These are phyloP conservation scores for Echinosophora koreensis DNA, from an alignment of 306 rosid genomes.

Conservation along the genomic window DNA sequence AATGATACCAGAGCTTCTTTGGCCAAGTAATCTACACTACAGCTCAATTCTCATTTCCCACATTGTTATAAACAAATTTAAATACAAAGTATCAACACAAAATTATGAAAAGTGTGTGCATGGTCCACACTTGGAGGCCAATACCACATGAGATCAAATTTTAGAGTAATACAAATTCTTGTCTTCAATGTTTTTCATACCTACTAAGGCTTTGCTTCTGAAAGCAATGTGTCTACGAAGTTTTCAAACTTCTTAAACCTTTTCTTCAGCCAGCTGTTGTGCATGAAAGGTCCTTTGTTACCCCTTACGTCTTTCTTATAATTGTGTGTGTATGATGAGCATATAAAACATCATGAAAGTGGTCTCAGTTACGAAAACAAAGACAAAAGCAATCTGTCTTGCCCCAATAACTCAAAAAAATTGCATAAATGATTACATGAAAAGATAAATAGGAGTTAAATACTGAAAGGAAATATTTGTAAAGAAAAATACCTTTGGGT, in stretches of 20 bases:
- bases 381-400: constrained; percentile 20
- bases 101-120: constrained; percentile 5
- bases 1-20: constrained; percentile 12
- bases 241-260: constrained; percentile 15
- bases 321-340: background rate
- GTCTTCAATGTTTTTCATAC: constrained; percentile 24
- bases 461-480: constrained; percentile 34
- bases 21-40: constrained; percentile 21
- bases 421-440: constrained; percentile 24
- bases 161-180: background rate
- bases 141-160: constrained; percentile 4
- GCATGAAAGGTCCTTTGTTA: constrained; percentile 12
- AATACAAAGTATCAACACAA: constrained; percentile 26
- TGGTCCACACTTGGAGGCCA: constrained; percentile 2
- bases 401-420: constrained; percentile 28
- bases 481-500: constrained; percentile 76
- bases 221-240: constrained; percentile 9
- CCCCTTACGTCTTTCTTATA: no score
- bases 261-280: constrained; percentile 17
- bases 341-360: constrained; percentile 14
- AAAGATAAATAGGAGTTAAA: constrained; percentile 23
- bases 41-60: background rate
- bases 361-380: constrained; percentile 24
- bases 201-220: background rate
- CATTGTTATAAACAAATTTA: background rate